These are phyloP conservation scores for Coemansia sp. DNA, from an alignment of 192 early-diverging fungal genomes.

Conservation along the genomic window DNA sequence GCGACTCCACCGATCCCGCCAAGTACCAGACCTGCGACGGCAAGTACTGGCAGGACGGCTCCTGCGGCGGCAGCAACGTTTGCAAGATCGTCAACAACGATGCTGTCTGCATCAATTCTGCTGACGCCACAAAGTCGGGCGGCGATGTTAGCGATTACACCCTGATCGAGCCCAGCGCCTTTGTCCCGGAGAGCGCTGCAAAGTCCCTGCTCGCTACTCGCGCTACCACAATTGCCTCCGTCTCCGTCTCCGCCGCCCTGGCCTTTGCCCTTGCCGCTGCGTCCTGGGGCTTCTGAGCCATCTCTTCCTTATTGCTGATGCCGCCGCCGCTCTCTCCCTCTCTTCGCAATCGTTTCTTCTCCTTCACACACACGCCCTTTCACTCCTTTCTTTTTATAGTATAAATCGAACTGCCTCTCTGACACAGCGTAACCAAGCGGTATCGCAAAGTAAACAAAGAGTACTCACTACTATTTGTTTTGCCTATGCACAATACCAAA, in stretches of 20 bases:
- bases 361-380: not conserved
- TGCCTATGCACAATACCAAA: no score
- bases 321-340: not conserved
- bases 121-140: not conserved
- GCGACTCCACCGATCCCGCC: conserved; percentile 16
- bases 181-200: conserved; percentile 29
- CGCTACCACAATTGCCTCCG: no score
- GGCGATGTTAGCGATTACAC: conserved; percentile 20
- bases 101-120: conserved; percentile 22
- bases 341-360: not conserved
- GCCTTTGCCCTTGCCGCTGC: conserved; percentile 17
- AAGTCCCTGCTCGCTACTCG: conserved; percentile 7
- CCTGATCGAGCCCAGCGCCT: conserved; percentile 27
- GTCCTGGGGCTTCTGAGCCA: conserved; percentile 16
- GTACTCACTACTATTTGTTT: no score
- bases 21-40: conserved; percentile 52
- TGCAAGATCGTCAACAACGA: conserved; percentile 29
- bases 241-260: conserved; percentile 14
- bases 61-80: conserved; percentile 13
- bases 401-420: no score
- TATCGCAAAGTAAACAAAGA: no score
- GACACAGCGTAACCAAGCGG: no score
- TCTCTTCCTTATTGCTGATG: not conserved
- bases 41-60: conserved; percentile 25
- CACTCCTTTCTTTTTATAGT: no score